Evolutionary conservation across 805 yeast genomes (phyloP).

Genomic region (Pichia eremophila): DNA sequence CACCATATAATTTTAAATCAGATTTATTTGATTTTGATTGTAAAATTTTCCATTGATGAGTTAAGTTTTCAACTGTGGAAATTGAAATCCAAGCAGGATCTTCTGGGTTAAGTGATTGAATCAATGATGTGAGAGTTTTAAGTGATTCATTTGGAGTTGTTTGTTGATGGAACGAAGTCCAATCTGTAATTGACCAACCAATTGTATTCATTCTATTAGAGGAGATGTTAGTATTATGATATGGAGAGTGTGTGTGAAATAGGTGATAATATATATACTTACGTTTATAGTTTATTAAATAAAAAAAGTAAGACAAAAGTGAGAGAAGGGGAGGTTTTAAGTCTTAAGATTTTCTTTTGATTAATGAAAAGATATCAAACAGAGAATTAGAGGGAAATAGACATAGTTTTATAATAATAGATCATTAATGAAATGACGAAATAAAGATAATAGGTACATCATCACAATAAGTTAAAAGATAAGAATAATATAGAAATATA

Average conservation of each 20-base stretch:
- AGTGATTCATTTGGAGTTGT: constrained; percentile 56
- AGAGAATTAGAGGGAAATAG: no score
- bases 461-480: no score
- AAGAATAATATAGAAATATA: not conserved
- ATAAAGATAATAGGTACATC: no score
- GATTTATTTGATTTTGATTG: constrained; percentile 50
- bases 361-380: no score
- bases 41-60: constrained; percentile 70
- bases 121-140: constrained; percentile 34
- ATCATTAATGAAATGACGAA: no score
- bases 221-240: not conserved
- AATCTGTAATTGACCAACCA: constrained; percentile 79
- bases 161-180: constrained; percentile 61
- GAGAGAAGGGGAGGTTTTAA: not conserved
- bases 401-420: no score
- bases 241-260: not conserved
- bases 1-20: constrained; percentile 74
- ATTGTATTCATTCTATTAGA: constrained; percentile 17
- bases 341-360: no score
- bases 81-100: constrained; percentile 94
- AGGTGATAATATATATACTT: no score
- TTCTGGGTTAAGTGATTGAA: constrained; percentile 33
- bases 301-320: no score
- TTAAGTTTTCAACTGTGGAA: constrained; percentile 50
- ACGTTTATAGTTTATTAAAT: no score